Base-by-base conservation (phyloP, 768 basidiomycete genomes). In the Leucosporidium yakuticum region DNA sequence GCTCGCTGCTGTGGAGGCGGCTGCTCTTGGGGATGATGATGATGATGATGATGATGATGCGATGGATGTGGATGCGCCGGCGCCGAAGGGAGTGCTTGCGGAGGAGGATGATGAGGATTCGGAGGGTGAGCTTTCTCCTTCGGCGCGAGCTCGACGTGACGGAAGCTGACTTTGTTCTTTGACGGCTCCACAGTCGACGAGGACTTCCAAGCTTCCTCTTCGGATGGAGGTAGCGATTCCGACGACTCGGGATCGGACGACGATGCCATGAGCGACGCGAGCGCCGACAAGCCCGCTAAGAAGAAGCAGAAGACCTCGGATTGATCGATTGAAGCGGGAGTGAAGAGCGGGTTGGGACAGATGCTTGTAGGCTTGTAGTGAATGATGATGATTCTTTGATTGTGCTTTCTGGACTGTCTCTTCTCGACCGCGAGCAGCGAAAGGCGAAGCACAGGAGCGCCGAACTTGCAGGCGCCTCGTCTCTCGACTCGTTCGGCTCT, bases 121-220 rank as follows among this genome's bases (percentile, higher is more conserved):
- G 39, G 89, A 91, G 51, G 89, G 87, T 67, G 87, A 86, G 73
- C 85, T 87, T 76, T 64, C 12, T 87, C 87, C 87, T 53, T 57
- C 56, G 19, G 77, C 78, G 60, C 77, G 77, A 54, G 77, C 78
- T 14, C 6, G 36, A 14, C 44, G 53, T 8, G 48, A 58, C 3
- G 62, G n/a, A 5, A 63, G 75, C 15, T 44, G 56, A 54, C 72
- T 15, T 44, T 3, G 23, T 77, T 59, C 49, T 59, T 21, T 19
- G n/a, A 58, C 15, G 29, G 23, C 50, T 20, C 48, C 44, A 32
- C 71, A 79, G 81, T 80, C 89, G 95, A 89, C 72, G 88, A 94
- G 78, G 93, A 96, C 79, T 98, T 98, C 84, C 80, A 87, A 69
- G 92, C 87, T 8, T 44, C 39, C 12, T 81, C 80, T 72, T 78